A percentile compares a stretch with the other conserved stretches of the same genome.
Evolutionary conservation across 106 monocot genomes (phyloP).

Genomic region (Allium sativum): DNA sequence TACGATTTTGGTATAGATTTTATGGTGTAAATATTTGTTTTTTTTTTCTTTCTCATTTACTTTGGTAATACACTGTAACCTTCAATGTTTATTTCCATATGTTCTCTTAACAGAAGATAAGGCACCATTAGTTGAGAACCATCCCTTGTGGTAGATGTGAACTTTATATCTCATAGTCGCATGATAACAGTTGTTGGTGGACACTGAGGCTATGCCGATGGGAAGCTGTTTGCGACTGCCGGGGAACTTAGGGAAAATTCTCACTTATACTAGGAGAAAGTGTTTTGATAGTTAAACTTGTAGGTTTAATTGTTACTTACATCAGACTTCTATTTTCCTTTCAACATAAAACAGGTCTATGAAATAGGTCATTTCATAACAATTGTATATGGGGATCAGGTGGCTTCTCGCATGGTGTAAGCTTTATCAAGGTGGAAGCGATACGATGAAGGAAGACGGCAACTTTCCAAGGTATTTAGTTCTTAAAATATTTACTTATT

Average conservation of each 20-base stretch:
- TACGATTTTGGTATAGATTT: too few species aligned
- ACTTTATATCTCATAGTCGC: constrained; percentile 83
- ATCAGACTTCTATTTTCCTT: too few species aligned
- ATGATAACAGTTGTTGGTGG: constrained; percentile 99
- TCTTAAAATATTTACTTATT: background rate
- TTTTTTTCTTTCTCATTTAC: background rate
- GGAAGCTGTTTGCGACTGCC: constrained; percentile 82
- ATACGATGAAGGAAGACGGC: constrained; percentile 65
- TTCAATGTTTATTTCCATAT: constrained; percentile 1
- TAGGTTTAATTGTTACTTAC: constrained; percentile 13
- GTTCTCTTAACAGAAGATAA: constrained; percentile 62
- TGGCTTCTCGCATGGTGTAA: constrained; percentile 94
- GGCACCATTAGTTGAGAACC: constrained; percentile 72
- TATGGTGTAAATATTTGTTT: too few species aligned
- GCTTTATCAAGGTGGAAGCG: constrained; percentile 92
- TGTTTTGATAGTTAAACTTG: constrained; percentile 85
- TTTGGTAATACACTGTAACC: background rate
- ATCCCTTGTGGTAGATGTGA: constrained; percentile 84
- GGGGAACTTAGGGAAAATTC: constrained; percentile 82
- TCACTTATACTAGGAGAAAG: constrained; percentile 76
- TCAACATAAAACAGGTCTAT: too few species aligned
- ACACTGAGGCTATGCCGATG: constrained; percentile 89
- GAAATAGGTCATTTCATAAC: too few species aligned
- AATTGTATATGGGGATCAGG: constrained; percentile 24
- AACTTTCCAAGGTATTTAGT: constrained; percentile 61